Percentiles rank a stretch among this genome's conserved stretches.
Evolutionary conservation across 179 eudicot species (phyloP).

Genomic region (Patellifolia procumbens): DNA sequence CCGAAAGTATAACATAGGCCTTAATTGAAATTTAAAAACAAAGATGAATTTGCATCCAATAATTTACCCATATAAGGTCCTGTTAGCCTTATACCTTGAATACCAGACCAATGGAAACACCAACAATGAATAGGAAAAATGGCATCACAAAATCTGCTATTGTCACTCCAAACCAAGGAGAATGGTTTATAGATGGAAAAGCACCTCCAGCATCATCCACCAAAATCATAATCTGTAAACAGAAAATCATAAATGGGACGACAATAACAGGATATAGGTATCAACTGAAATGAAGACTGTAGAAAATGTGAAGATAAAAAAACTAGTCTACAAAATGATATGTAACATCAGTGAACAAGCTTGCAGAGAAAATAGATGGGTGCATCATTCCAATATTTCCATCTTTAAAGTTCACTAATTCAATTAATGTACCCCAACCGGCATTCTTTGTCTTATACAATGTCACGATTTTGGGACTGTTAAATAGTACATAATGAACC

Average conservation of each 20-base stretch:
- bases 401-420: background rate
- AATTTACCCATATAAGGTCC: background rate
- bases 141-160: slow-evolving; percentile 96
- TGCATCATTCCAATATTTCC: background rate
- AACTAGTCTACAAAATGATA: background rate
- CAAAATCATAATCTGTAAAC: slow-evolving; percentile 81
- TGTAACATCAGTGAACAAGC: background rate
- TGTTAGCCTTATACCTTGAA: slow-evolving; percentile 54
- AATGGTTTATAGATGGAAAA: slow-evolving; percentile 72
- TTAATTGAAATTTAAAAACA: background rate
- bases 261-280: background rate
- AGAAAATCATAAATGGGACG: background rate
- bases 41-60: slow-evolving; percentile 2
- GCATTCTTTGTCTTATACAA: background rate
- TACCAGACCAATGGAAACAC: slow-evolving; percentile 64
- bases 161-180: slow-evolving; percentile 95
- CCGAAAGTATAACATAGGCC: background rate
- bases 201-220: slow-evolving; percentile 93
- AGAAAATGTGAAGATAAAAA: background rate
- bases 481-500: background rate
- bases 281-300: background rate
- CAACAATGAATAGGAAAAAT: slow-evolving; percentile 84
- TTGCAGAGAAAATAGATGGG: background rate
- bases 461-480: background rate
- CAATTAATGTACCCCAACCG: background rate